Base-by-base conservation (phyloP, 78 protist genomes). In the Dictyostelium citrinum region DNA sequence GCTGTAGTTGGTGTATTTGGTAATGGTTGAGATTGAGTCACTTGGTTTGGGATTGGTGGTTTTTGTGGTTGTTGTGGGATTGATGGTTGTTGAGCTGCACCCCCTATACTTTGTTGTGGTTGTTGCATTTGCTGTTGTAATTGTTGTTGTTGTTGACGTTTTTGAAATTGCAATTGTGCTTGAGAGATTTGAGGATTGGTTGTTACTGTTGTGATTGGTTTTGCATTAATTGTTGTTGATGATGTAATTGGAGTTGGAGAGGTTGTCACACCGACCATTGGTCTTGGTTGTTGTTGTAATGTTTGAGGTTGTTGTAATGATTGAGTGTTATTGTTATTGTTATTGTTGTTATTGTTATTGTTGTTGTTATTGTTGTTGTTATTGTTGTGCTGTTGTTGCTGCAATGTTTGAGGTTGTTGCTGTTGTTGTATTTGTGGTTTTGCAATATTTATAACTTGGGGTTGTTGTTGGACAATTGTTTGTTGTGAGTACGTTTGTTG, bases 401-500 rank as follows among this genome's bases (percentile, higher is more conserved):
- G 39, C 27, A 12, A 16, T 35, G n/a, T 3, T 51, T 51, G 61
- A 37, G 41, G 41, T 20, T 14, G 24, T 71, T 71, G 78, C 16
- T 31, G 33, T 6, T 17, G 39, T 11, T 35, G 39, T 71, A 12
- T 46, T 31, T 6, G n/a, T n/a, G 80, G 81, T n/a, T 75, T 37
- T 22, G 81, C 27, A 2, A 27, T n/a, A 22, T 41, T 75, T 11
- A 31, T 31, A 20, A 16, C 29, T 72, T 72, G 79, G 33, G 17
- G 81, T 35, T 11, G 81, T 16, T 39, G 43, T 39, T 27, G 29
- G 17, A 16, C 27, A 39, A n/a, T 17, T 14, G 33, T 68, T 70
- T 27, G 81, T 74, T 78, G 82, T 75, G 46, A 49, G 64, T 55
- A 55, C 64, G 20, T 71, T 75, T 75, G 81, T 75, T 75, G 81